Base-by-base conservation (phyloP, 352 stramenopile species). In the Discostella stelligera region DNA sequence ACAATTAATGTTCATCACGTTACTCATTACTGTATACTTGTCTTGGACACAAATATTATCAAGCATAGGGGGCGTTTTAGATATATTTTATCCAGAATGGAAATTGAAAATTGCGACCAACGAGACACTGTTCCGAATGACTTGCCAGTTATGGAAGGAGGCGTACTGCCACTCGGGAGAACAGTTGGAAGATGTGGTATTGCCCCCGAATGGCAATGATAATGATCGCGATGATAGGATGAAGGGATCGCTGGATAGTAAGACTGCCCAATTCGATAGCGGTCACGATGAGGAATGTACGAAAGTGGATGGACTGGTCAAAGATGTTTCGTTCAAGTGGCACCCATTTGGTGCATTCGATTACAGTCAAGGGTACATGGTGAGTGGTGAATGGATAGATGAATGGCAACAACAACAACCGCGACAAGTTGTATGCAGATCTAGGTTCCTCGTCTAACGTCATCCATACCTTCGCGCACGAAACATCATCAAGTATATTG, bases 51-150 rank as follows among this genome's bases (percentile, higher is more conserved):
- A 63, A n/a, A 18, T 18, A 41, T n/a, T 46, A 23, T 18, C 0
- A 2, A 3, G n/a, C 37, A 16, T 18, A 71, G 73, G 83, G 27
- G 86, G 87, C 18, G 87, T 92, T 25, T 61, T 92, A 20, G 87
- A 92, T 58, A 67, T 92, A n/a, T 91, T 92, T 66, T 90, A 91
- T 67, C 77, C 79, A 13, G 49, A 82, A 55, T 92, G 84, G 83
- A 89, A 91, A 71, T 67, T 90, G 54, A 66, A 83, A 52, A 84
- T 92, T 56, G 75, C 79, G 6, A 81, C 66, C 0, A 82, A 91
- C 61, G 66, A 76, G 32, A 81, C 61, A 30, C 66, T 92, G 1
- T 91, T 89, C 74, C 18, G 13, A 18, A 81, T 85, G 21, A 91
- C 87, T 10, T 71, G 70, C 41, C 75, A 92, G 63, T 75, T 92